phyloP scores from a whole-genome alignment of 495 filamentous ascomycete genomes.

The Bathelium albidoporum region DNA sequence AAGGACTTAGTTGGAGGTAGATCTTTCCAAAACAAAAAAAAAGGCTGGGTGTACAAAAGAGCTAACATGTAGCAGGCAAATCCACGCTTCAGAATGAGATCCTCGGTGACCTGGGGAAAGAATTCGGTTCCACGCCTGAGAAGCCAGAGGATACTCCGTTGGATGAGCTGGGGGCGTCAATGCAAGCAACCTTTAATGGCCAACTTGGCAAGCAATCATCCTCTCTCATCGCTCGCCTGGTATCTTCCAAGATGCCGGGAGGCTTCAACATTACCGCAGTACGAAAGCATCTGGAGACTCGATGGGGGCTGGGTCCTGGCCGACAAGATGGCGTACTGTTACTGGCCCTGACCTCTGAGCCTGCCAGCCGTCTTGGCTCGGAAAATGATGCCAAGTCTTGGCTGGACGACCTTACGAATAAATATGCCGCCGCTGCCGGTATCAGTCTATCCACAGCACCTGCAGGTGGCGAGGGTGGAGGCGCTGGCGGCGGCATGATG shows the following conservation, averaged over 20 bases:
- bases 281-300: constrained; percentile 85
- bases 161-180: constrained; percentile 87
- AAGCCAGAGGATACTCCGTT: constrained; percentile 96
- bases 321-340: constrained; percentile 87
- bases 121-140: constrained; percentile 95
- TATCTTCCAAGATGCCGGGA: constrained; percentile 98
- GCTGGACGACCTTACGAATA: constrained; percentile 74
- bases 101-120: constrained; percentile 88
- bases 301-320: constrained; percentile 81
- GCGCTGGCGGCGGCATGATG: constrained; percentile 77
- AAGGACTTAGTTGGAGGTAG: constrained; percentile 96
- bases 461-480: constrained; percentile 64
- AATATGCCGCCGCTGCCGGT: constrained; percentile 78
- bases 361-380: constrained; percentile 71
- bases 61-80: constrained; percentile 52
- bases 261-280: constrained; percentile 97
- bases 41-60: background rate
- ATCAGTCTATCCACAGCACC: constrained; percentile 71
- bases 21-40: constrained; percentile 27
- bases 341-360: constrained; percentile 86
- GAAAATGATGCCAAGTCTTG: constrained; percentile 87
- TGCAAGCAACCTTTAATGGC: constrained; percentile 97
- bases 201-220: constrained; percentile 95
- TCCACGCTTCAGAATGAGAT: constrained; percentile 98
- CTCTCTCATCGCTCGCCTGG: constrained; percentile 82